Evolutionary conservation across 73 alveolate genomes (phyloP).

Genomic region (Paraurostyla sp.): DNA sequence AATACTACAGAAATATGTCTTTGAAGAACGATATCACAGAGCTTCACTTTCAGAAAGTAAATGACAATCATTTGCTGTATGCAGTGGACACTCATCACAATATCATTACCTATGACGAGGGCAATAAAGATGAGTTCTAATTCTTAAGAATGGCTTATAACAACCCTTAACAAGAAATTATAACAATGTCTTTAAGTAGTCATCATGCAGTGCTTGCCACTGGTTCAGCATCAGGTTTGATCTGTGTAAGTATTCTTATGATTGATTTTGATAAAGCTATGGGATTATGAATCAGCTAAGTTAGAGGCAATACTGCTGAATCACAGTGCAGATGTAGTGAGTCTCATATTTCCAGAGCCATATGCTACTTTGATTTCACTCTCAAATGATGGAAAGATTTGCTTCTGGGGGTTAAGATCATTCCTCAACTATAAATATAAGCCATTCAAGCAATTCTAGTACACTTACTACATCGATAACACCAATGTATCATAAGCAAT

Average conservation of each 20-base stretch:
- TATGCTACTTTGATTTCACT: conserved; percentile 84
- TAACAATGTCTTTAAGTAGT: conserved; percentile 79
- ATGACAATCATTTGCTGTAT: conserved; percentile 78
- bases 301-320: conserved; percentile 86
- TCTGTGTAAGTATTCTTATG: neutral
- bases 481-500: conserved; percentile 59
- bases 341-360: conserved; percentile 86
- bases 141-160: conserved; percentile 87
- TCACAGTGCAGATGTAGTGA: conserved; percentile 74
- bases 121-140: conserved; percentile 89
- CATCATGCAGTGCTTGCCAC: conserved; percentile 88
- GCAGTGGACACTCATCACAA: conserved; percentile 87
- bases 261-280: conserved; percentile 44
- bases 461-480: conserved; percentile 61
- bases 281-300: conserved; percentile 96
- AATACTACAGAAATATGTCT: conserved; percentile 2
- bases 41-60: conserved; percentile 28
- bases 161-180: conserved; percentile 88
- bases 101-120: conserved; percentile 89
- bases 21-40: neutral
- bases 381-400: conserved; percentile 73
- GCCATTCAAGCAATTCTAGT: conserved; percentile 61
- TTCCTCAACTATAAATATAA: conserved; percentile 41
- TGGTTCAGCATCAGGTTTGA: conserved; percentile 89
- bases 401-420: conserved; percentile 76